Percentiles rank a stretch among this genome's conserved stretches.
Conservation (phyloP, 2,329 filamentous ascomycete species). For the Paecilomyces formosus region DNA sequence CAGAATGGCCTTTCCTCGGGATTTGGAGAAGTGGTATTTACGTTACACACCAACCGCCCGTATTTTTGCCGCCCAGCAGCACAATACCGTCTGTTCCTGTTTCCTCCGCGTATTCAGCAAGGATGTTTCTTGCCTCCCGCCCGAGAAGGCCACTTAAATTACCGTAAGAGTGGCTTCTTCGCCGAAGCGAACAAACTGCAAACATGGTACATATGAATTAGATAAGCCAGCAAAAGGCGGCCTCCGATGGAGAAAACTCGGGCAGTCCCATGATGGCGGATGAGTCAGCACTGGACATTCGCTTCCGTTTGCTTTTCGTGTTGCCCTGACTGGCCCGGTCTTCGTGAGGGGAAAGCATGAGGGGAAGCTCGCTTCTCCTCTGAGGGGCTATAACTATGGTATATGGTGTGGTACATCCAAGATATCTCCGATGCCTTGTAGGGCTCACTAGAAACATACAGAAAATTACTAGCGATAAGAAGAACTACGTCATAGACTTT, state of each 20-base stretch:
- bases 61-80: neutral
- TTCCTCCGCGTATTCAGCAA: neutral
- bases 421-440: neutral
- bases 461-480: neutral
- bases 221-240: neutral
- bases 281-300: neutral
- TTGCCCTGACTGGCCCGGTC: neutral
- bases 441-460: neutral
- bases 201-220: too few species aligned
- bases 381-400: neutral
- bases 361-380: neutral
- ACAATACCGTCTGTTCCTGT: neutral
- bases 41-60: neutral
- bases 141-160: neutral
- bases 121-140: neutral
- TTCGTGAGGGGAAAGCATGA: neutral
- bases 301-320: neutral
- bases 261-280: neutral
- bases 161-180: neutral
- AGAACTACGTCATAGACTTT: neutral
- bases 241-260: neutral
- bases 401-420: neutral
- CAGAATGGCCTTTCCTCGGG: neutral
- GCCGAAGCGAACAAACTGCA: too few species aligned
- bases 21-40: neutral